A percentile compares a stretch with the other conserved stretches of the same genome.
phyloP scores from a whole-genome alignment of 805 yeast species.

The Yamadazyma laniorum region DNA sequence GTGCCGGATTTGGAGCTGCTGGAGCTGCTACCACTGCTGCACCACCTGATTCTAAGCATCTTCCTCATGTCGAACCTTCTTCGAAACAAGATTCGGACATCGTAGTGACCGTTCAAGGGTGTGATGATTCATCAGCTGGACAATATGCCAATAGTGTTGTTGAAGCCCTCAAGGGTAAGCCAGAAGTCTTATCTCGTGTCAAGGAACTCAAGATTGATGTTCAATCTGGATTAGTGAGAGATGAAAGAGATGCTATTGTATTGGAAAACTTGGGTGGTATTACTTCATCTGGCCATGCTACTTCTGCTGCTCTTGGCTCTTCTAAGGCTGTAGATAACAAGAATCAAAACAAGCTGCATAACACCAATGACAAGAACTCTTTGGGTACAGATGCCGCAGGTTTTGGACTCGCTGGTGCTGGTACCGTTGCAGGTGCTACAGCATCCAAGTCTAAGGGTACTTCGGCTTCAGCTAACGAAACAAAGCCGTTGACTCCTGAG shows the following conservation, averaged over 20 bases:
- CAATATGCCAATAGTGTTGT: constrained; percentile 28
- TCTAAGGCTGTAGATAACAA: background rate
- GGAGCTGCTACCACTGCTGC: constrained; percentile 2
- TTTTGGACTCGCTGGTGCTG: background rate
- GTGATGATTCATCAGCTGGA: constrained; percentile 25
- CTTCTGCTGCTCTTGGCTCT: background rate
- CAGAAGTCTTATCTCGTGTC: constrained; percentile 19
- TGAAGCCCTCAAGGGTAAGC: constrained; percentile 21
- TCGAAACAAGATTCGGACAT: constrained; percentile 26
- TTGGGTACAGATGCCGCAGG: too few relatives aligned
- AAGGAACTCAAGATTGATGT: constrained; percentile 31
- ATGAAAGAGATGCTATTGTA: constrained; percentile 22
- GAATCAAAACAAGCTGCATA: too few relatives aligned
- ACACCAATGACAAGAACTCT: too few relatives aligned
- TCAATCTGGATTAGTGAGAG: constrained; percentile 26
- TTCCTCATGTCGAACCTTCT: background rate
- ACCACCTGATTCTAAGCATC: too few relatives aligned
- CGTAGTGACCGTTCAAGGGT: constrained; percentile 32
- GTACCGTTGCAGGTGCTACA: background rate
- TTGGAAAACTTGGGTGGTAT: background rate
- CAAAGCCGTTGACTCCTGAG: constrained; percentile 7
- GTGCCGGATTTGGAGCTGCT: constrained; percentile 4
- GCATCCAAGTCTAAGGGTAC: background rate
- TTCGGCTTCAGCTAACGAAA: constrained; percentile 9
- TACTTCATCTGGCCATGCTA: background rate